Percentiles rank a stretch among this genome's conserved stretches.
These are phyloP conservation scores for Lepraria neglecta DNA, from an alignment of 495 filamentous ascomycete species.

Conservation along the genomic window DNA sequence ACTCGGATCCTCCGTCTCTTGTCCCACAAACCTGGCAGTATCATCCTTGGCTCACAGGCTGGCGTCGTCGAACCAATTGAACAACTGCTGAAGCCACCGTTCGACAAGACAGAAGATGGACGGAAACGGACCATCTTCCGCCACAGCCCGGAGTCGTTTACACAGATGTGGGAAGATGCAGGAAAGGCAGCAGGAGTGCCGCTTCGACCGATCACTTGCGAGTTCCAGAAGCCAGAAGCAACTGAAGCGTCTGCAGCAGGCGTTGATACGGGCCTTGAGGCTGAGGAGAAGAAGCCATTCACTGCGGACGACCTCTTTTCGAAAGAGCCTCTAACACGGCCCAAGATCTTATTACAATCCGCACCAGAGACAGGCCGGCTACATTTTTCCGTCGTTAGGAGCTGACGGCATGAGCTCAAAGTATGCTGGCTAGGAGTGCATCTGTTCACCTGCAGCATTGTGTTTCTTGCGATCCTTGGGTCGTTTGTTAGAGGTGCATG, in stretches of 20 bases:
- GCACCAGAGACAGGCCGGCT: slow-evolving; percentile 21
- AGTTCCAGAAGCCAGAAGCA: slow-evolving; percentile 4
- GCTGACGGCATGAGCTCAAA: slow-evolving; percentile 1
- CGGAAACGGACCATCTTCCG: slow-evolving; percentile 31
- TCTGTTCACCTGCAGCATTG: no score
- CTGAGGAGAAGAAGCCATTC: slow-evolving; percentile 13
- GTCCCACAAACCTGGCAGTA: slow-evolving; percentile 25
- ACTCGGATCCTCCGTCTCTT: slow-evolving; percentile 27
- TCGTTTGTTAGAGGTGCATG: no score
- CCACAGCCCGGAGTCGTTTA: slow-evolving; percentile 39
- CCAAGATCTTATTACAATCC: background rate
- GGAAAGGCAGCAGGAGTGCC: slow-evolving; percentile 36
- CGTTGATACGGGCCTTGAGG: slow-evolving; percentile 12
- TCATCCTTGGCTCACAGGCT: slow-evolving; percentile 27
- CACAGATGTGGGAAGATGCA: slow-evolving; percentile 41
- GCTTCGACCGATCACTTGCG: slow-evolving; percentile 9
- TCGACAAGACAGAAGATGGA: slow-evolving; percentile 22
- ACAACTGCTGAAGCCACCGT: slow-evolving; percentile 26
- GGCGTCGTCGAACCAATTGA: slow-evolving; percentile 23
- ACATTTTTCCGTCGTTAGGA: slow-evolving; percentile 23
- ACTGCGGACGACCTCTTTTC: slow-evolving; percentile 11
- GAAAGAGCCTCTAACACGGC: slow-evolving; percentile 6
- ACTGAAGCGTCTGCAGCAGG: slow-evolving; percentile 8
- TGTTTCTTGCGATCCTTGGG: no score
- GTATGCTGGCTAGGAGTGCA: background rate